phyloP scores from a whole-genome alignment of 805 yeast species.

The Candida broadrunensis region DNA sequence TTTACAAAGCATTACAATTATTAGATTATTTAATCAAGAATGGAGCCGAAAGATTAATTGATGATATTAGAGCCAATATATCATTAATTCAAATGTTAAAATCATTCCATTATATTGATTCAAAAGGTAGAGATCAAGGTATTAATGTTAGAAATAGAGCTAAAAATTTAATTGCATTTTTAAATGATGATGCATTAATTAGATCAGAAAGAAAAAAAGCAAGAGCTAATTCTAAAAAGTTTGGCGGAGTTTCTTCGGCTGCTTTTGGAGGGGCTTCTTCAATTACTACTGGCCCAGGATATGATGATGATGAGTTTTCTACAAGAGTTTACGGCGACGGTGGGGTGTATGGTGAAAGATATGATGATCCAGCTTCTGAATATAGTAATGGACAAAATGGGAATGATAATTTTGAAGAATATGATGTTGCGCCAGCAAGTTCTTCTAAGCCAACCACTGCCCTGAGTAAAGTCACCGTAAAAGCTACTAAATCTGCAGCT shows the following conservation, averaged over 20 bases:
- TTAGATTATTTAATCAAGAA: conserved; percentile 87
- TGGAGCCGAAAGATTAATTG: conserved; percentile 93
- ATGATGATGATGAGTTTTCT: conserved; percentile 50
- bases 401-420: conserved; percentile 55
- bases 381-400: conserved; percentile 33
- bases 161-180: conserved; percentile 64
- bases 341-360: conserved; percentile 66
- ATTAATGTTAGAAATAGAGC: conserved; percentile 91
- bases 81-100: conserved; percentile 83
- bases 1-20: conserved; percentile 89
- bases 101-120: conserved; percentile 90
- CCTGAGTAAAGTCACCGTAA: conserved; percentile 32
- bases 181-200: conserved; percentile 73
- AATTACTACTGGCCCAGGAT: conserved; percentile 30
- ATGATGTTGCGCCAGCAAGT: conserved; percentile 41
- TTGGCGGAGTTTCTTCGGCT: conserved; percentile 66
- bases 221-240: conserved; percentile 79
- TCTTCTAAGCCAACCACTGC: conserved; percentile 35
- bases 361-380: conserved; percentile 53
- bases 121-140: conserved; percentile 94
- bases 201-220: conserved; percentile 88
- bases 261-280: conserved; percentile 51
- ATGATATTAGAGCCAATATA: conserved; percentile 84
- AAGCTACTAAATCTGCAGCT: conserved; percentile 19
- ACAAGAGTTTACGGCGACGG: conserved; percentile 67